Evolutionary conservation across 768 basidiomycete genomes (phyloP).

Genomic region (Collybiopsis luxurians): DNA sequence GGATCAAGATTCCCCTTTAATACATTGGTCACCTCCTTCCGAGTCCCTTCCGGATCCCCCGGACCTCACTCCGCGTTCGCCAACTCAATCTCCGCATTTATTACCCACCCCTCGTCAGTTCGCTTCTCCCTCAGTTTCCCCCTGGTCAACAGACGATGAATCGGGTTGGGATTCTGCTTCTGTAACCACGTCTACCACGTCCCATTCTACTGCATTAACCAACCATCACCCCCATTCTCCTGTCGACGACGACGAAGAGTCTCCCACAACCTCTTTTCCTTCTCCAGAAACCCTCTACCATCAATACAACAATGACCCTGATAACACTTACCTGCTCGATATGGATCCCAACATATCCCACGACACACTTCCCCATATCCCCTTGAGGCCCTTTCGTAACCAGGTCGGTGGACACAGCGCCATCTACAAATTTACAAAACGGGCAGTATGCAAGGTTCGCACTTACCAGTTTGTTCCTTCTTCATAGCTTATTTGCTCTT

Average conservation of each 20-base stretch:
- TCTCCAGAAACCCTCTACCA: conserved; percentile 7
- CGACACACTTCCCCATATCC: conserved; percentile 80
- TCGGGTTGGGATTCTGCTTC: conserved; percentile 76
- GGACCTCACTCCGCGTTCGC: conserved; percentile 12
- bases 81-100: conserved; percentile 15
- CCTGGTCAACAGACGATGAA: conserved; percentile 78
- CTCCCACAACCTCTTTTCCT: conserved; percentile 7
- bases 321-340: conserved; percentile 30
- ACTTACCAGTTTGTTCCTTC: background rate
- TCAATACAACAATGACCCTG: conserved; percentile 5
- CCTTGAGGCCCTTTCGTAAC: conserved; percentile 92
- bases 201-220: conserved; percentile 16
- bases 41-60: conserved; percentile 25
- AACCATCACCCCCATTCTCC: conserved; percentile 8
- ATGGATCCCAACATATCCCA: conserved; percentile 46
- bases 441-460: conserved; percentile 87
- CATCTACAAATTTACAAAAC: conserved; percentile 96
- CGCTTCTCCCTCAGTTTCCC: conserved; percentile 39
- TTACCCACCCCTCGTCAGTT: conserved; percentile 10
- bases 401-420: conserved; percentile 97
- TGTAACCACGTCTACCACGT: conserved; percentile 54
- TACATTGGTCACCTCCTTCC: conserved; percentile 56
- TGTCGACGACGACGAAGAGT: conserved; percentile 15
- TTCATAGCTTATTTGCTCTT: conserved; percentile 6
- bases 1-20: conserved; percentile 44